Evolutionary conservation across 306 rosid genomes (phyloP).

Genomic region (Corylus heterophylla): DNA sequence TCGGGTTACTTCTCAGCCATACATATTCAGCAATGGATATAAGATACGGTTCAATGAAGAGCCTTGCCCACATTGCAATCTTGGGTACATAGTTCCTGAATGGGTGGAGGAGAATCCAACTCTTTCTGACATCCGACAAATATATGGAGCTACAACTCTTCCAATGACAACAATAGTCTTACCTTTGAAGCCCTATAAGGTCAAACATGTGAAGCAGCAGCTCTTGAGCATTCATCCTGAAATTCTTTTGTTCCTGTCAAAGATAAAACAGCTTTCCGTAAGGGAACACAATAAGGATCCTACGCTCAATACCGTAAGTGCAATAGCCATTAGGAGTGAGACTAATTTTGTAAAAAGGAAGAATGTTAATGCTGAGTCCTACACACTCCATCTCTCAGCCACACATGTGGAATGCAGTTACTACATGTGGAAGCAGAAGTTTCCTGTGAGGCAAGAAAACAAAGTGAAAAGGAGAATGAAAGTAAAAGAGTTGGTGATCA

Average conservation of each 20-base stretch:
- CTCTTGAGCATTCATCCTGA: conserved; percentile 72
- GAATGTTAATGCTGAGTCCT: conserved; percentile 66
- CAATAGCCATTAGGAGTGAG: conserved; percentile 60
- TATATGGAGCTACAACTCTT: conserved; percentile 45
- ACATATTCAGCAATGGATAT: conserved; percentile 79
- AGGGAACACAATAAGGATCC: conserved; percentile 50
- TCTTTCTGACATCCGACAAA: conserved; percentile 38
- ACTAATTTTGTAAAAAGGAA: conserved; percentile 42
- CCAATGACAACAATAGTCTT: conserved; percentile 66
- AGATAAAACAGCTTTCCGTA: conserved; percentile 63
- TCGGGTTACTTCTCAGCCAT: conserved; percentile 61
- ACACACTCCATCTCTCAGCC: conserved; percentile 55
- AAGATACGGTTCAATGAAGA: conserved; percentile 65
- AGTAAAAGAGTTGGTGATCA: conserved; percentile 57
- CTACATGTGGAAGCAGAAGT: conserved; percentile 72
- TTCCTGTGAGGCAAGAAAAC: conserved; percentile 49
- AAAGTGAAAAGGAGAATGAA: conserved; percentile 55
- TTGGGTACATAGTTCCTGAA: conserved; percentile 85
- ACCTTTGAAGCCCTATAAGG: conserved; percentile 69
- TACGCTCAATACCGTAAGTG: conserved; percentile 35
- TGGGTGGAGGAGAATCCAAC: conserved; percentile 75
- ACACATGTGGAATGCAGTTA: conserved; percentile 43
- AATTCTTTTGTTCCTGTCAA: conserved; percentile 62
- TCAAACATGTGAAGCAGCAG: conserved; percentile 59
- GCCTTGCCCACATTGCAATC: conserved; percentile 65